phyloP scores from a whole-genome alignment of 2,329 filamentous ascomycete species.

The Exophiala alcalophila region DNA sequence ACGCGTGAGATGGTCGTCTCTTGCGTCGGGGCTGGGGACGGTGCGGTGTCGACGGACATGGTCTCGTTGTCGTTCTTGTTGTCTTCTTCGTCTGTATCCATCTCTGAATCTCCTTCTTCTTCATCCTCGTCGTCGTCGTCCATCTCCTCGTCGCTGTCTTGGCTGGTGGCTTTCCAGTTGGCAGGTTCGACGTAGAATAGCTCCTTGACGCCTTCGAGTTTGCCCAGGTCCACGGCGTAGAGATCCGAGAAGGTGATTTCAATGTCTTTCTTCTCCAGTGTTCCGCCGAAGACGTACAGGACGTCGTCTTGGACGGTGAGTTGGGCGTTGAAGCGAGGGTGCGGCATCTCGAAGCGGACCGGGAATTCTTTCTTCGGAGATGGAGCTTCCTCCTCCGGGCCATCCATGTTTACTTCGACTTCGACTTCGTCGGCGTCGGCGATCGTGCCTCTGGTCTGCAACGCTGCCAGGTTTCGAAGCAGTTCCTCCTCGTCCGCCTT shows the following conservation, averaged over 20 bases:
- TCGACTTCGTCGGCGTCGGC: constrained; percentile 50
- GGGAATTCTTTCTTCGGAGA: constrained; percentile 55
- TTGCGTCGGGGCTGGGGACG: constrained; percentile 27
- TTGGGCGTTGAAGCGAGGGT: constrained; percentile 86
- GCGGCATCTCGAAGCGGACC: constrained; percentile 77
- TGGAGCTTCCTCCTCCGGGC: constrained; percentile 55
- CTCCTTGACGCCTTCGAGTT: constrained; percentile 89
- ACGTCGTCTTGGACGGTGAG: constrained; percentile 88
- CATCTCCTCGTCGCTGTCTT: constrained; percentile 57
- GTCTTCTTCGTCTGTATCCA: constrained; percentile 51
- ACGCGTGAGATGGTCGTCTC: constrained; percentile 36
- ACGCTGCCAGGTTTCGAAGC: constrained; percentile 76
- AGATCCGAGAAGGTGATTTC: constrained; percentile 96
- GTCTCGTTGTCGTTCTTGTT: constrained; percentile 39
- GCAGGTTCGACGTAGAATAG: constrained; percentile 81
- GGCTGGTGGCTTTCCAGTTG: constrained; percentile 71
- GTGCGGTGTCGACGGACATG: constrained; percentile 38
- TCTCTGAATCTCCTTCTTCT: constrained; percentile 42
- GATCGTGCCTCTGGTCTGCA: constrained; percentile 71
- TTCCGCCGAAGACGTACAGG: constrained; percentile 91
- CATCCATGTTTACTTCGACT: constrained; percentile 44
- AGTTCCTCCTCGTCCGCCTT: constrained; percentile 92
- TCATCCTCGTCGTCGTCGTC: constrained; percentile 43
- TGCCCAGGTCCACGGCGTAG: constrained; percentile 89
- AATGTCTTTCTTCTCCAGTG: constrained; percentile 88